Evolutionary conservation across 805 yeast species (phyloP), one percentile per base, ranked within the genome.

Genomic region (Wickerhamomyces rabaulensis): DNA sequence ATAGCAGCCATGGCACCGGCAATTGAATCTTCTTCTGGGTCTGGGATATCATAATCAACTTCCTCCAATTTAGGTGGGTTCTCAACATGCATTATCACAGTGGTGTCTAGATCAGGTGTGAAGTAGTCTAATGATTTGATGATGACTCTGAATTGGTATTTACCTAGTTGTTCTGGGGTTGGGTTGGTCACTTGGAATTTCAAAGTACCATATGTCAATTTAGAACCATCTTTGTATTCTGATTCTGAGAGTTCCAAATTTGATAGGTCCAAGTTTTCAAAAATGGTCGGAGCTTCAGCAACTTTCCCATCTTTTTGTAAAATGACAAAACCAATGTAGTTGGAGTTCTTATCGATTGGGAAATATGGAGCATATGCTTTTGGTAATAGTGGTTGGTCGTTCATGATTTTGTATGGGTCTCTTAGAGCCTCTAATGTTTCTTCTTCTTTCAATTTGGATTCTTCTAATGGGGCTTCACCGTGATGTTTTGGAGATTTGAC

Each of bases 301-400:
- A 94, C 69, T 63, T 86, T 88, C 50, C 79, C 80, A 65, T 92
- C 98, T 54, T 81, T 81, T 64, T 88, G 96, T 44, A 78, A 70
- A 27, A 79, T 70, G 43, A 94, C 66, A 43, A 83, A 75, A 27
- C 84, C 91, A 40, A 78, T 71, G 91, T 96, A 92, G 25, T 69
- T 64, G 23, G 65, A 59, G 27, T 62, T 65, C 52, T 72, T 71
- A 44, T 65, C 62, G 16, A 68, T 70, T 21, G 99, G 97, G 73
- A 82, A 88, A 61, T 71, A 79, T 41, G 96, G 95, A 0, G 95
- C 80, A 51, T 71, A 74, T 3, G 87, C 74, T n/a, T 63, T 58
- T 38, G 90, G 87, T 45, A 90, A 66, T 36, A 55, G 49, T n/a
- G 96, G 94, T 55, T 84, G 87, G n/a, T 73, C 70, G 33, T 73